These are phyloP conservation scores for Coprinellus micaceus DNA, from an alignment of 768 basidiomycete species.

Conservation along the genomic window DNA sequence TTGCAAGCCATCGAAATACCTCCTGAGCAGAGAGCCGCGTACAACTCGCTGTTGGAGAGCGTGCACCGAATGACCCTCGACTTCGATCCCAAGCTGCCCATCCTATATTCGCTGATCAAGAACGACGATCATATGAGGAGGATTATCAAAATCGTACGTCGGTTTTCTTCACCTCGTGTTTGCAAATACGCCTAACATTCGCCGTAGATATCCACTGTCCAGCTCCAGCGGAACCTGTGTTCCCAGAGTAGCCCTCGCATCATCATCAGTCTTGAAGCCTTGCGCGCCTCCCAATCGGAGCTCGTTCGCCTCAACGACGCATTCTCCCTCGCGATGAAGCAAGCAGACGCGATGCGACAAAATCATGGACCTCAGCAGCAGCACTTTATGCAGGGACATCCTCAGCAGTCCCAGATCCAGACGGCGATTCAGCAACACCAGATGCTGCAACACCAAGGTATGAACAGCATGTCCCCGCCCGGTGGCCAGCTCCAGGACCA, in stretches of 20 bases:
- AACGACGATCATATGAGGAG: constrained; percentile 46
- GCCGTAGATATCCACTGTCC: constrained; percentile 41
- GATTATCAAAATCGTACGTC: constrained; percentile 53
- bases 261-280: constrained; percentile 32
- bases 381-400: background rate
- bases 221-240: constrained; percentile 40
- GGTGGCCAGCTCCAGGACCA: background rate
- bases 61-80: constrained; percentile 43
- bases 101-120: constrained; percentile 44
- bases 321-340: constrained; percentile 25
- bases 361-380: constrained; percentile 17
- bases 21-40: constrained; percentile 53
- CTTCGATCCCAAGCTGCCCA: constrained; percentile 47
- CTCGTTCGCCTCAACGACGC: constrained; percentile 38
- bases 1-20: constrained; percentile 40
- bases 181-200: constrained; percentile 9
- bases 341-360: background rate
- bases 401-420: constrained; percentile 14
- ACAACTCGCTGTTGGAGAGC: constrained; percentile 46
- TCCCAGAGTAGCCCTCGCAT: constrained; percentile 38
- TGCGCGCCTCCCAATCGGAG: constrained; percentile 45
- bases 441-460: constrained; percentile 11
- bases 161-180: background rate
- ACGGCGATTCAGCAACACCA: constrained; percentile 16
- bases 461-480: background rate